phyloP scores from a whole-genome alignment of 257 asterid genomes.

The Fraxinus americana region DNA sequence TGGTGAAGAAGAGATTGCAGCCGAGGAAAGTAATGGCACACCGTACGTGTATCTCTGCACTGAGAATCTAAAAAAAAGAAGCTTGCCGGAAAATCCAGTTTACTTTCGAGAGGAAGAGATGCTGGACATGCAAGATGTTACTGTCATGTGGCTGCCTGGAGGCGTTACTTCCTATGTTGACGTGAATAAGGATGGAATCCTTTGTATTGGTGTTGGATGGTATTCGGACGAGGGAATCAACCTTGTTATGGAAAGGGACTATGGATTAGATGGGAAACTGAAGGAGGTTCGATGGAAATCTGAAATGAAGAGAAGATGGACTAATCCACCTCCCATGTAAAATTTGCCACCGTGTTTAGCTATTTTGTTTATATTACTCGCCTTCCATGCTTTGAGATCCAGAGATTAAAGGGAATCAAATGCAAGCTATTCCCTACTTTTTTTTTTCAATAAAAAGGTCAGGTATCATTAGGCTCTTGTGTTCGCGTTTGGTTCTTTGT shows the following conservation, averaged over 20 bases:
- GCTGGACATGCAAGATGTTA: slow-evolving; percentile 82
- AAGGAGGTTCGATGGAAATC: slow-evolving; percentile 88
- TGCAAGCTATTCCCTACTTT: not conserved
- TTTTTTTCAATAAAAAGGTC: not conserved
- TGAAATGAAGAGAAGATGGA: slow-evolving; percentile 97
- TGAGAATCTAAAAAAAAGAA: slow-evolving; percentile 81
- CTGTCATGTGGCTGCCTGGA: slow-evolving; percentile 92
- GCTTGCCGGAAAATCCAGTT: slow-evolving; percentile 64
- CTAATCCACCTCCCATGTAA: slow-evolving; percentile 86
- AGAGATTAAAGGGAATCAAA: not conserved
- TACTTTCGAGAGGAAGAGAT: slow-evolving; percentile 90
- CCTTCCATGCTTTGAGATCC: not conserved
- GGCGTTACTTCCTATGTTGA: slow-evolving; percentile 92
- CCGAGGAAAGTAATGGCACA: slow-evolving; percentile 38
- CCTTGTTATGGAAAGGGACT: slow-evolving; percentile 96
- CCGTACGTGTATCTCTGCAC: slow-evolving; percentile 85
- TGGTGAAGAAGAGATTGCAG: slow-evolving; percentile 48
- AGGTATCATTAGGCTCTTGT: not conserved
- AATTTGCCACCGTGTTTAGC: not conserved
- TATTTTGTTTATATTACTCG: not conserved
- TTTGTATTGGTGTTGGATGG: slow-evolving; percentile 97
- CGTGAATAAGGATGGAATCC: slow-evolving; percentile 82
- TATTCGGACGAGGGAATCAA: slow-evolving; percentile 89
- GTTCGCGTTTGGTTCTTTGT: not conserved
- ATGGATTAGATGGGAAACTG: slow-evolving; percentile 90